phyloP scores from a whole-genome alignment of 1,284 basidiomycete species.

The Tranzscheliella williamsii region DNA sequence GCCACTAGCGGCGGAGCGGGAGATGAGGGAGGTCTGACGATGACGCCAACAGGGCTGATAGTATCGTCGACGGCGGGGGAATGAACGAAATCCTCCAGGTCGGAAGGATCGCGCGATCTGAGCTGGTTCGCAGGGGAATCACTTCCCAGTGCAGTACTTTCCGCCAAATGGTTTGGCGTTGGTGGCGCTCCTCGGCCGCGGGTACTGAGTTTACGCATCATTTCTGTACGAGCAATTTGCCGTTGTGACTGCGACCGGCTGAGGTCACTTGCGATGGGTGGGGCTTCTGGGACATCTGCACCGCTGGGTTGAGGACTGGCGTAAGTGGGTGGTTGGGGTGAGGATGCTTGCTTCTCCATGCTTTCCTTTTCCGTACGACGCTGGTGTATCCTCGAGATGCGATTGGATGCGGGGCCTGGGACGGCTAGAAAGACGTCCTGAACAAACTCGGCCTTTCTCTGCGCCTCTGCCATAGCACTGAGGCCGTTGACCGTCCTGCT shows the following conservation, averaged over 20 bases:
- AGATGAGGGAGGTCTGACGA: conserved; percentile 30
- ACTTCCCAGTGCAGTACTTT: too few species aligned
- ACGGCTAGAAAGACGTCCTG: conserved; percentile 36
- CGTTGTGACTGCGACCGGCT: conserved; percentile 33
- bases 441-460: conserved; percentile 46
- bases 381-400: conserved; percentile 34
- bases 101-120: too few species aligned
- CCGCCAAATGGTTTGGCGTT: background rate
- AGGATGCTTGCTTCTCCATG: background rate
- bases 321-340: background rate
- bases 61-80: conserved; percentile 37
- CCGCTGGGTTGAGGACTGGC: background rate
- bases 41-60: conserved; percentile 24
- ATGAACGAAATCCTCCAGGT: too few species aligned
- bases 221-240: conserved; percentile 44
- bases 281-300: too few species aligned
- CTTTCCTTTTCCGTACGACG: conserved; percentile 26
- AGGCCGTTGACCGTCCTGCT: conserved; percentile 49
- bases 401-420: conserved; percentile 32
- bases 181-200: conserved; percentile 12
- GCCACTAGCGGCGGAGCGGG: conserved; percentile 13
- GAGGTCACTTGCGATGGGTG: conserved; percentile 3
- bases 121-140: too few species aligned
- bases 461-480: conserved; percentile 43
- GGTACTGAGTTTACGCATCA: conserved; percentile 50